A percentile compares a stretch with the other conserved stretches of the same genome.
Conservation (phyloP, 257 asterid genomes). For the Nicotiana tomentosiformis region DNA sequence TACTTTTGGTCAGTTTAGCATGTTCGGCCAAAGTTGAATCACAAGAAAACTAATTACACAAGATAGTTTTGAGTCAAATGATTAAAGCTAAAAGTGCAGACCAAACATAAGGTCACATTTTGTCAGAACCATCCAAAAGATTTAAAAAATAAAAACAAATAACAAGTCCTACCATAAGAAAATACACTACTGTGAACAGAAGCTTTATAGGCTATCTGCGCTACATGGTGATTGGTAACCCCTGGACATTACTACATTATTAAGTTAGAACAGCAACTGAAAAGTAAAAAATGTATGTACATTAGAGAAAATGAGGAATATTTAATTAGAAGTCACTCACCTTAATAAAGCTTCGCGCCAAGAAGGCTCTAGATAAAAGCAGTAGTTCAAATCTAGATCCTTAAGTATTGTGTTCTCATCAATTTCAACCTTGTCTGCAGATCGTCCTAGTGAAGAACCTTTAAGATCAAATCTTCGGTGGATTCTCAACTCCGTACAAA, state of each 20-base stretch:
- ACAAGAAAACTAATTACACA: no score
- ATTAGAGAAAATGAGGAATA: not conserved
- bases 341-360: slow-evolving; percentile 67
- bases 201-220: not conserved
- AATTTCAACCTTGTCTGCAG: slow-evolving; percentile 84
- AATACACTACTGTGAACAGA: not conserved
- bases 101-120: not conserved
- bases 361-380: slow-evolving; percentile 88
- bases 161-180: not conserved
- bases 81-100: no score
- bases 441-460: slow-evolving; percentile 96
- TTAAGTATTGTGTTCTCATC: slow-evolving; percentile 91
- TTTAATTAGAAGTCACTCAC: slow-evolving; percentile 37
- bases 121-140: not conserved
- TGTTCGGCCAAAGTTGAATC: no score
- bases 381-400: slow-evolving; percentile 92
- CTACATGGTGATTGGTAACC: not conserved
- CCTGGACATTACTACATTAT: not conserved
- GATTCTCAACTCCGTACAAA: slow-evolving; percentile 92
- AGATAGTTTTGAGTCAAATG: no score
- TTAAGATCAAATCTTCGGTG: slow-evolving; percentile 90
- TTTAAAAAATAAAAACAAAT: no score
- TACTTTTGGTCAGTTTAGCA: no score
- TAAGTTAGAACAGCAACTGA: not conserved
- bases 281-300: not conserved